Evolutionary conservation across 306 rosid genomes (phyloP).

Genomic region (Quercus suber): DNA sequence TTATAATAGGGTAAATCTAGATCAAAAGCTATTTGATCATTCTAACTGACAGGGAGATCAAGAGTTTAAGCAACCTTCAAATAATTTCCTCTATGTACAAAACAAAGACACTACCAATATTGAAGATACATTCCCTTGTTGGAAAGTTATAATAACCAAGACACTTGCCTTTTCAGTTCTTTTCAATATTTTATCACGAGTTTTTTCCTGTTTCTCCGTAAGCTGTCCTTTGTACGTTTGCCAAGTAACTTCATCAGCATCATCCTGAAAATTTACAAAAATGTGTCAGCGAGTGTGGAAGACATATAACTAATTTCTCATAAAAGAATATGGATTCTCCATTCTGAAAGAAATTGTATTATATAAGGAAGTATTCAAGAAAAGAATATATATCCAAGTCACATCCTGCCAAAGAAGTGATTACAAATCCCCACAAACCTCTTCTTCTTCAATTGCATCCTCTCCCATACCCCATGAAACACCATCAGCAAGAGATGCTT

Average conservation of each 20-base stretch:
- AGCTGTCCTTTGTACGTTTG: slow-evolving; percentile 91
- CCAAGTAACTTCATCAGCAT: slow-evolving; percentile 89
- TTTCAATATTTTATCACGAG: slow-evolving; percentile 80
- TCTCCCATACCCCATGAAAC: slow-evolving; percentile 98
- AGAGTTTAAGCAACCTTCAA: background rate
- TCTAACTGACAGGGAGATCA: background rate
- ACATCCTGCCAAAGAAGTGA: slow-evolving; percentile 3
- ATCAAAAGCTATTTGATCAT: background rate
- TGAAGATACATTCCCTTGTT: background rate
- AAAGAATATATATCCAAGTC: slow-evolving; percentile 1
- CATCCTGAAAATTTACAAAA: slow-evolving; percentile 58
- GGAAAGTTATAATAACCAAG: slow-evolving; percentile 14
- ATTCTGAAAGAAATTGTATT: background rate
- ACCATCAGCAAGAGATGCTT: slow-evolving; percentile 84
- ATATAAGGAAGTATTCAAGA: slow-evolving; percentile 11
- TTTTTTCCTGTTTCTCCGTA: slow-evolving; percentile 88
- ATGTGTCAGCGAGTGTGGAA: slow-evolving; percentile 23
- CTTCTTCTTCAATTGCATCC: slow-evolving; percentile 93
- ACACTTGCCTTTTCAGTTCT: slow-evolving; percentile 80
- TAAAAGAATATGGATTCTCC: slow-evolving; percentile 12
- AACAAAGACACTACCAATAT: background rate
- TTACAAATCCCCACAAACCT: slow-evolving; percentile 48
- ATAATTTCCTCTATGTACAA: background rate
- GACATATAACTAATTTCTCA: slow-evolving; percentile 17
- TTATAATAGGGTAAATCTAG: background rate